A percentile compares a stretch with the other conserved stretches of the same genome.
phyloP scores from a whole-genome alignment of 805 yeast genomes.

The Saturnispora diversa region DNA sequence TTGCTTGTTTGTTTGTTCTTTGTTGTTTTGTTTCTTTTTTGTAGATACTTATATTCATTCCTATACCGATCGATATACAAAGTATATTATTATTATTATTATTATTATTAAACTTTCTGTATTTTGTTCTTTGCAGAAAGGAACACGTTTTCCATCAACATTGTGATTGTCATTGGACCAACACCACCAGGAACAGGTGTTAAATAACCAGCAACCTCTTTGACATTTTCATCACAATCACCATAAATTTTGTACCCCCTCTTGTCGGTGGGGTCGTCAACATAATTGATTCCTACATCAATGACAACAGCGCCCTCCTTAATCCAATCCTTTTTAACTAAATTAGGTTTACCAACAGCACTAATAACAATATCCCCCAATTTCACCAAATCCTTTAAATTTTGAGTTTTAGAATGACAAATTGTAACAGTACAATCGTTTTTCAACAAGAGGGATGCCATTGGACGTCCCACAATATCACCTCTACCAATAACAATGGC shows the following conservation, averaged over 20 bases:
- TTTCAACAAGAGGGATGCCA: conserved; percentile 60
- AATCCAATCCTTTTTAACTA: conserved; percentile 69
- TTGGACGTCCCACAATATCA: conserved; percentile 80
- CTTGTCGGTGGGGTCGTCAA: conserved; percentile 57
- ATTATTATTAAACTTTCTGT: not conserved
- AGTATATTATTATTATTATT: not conserved
- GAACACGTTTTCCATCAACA: conserved; percentile 64
- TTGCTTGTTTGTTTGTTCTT: no score
- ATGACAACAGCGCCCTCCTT: conserved; percentile 60
- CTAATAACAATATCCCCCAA: conserved; percentile 71
- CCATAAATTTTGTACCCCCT: conserved; percentile 69
- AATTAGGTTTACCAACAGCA: conserved; percentile 67
- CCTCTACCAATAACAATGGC: conserved; percentile 85
- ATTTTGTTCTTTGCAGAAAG: conserved; percentile 42
- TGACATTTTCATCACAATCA: conserved; percentile 62
- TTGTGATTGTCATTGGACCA: conserved; percentile 88
- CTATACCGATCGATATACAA: not conserved
- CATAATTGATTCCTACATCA: conserved; percentile 78
- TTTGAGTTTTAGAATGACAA: conserved; percentile 59
- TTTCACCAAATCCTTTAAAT: conserved; percentile 39
- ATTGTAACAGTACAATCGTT: conserved; percentile 70
- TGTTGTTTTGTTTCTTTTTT: no score
- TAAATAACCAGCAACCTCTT: conserved; percentile 48
- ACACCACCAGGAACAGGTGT: conserved; percentile 94
- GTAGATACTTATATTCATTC: no score